phyloP scores from a whole-genome alignment of 169 alveolate species.

The Ichthyophthirius multifiliis region DNA sequence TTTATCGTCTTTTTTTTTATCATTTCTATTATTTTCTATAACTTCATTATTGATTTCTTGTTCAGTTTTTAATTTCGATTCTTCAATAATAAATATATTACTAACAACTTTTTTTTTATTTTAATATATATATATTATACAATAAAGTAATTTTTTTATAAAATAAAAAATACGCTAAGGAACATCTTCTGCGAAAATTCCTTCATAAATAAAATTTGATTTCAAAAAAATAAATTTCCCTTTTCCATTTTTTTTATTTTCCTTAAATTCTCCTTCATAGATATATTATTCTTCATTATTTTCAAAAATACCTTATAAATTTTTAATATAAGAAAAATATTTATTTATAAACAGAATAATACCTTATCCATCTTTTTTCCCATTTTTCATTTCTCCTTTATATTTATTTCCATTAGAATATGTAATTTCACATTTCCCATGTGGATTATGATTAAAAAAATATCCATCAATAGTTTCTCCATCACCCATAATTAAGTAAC shows the following conservation, averaged over 20 bases:
- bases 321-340: no score
- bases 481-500: no score
- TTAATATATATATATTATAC: no score
- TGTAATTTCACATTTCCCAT: neutral
- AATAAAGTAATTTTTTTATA: no score
- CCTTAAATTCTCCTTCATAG: neutral
- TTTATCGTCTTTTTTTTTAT: no score
- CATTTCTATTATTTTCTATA: no score
- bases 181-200: no score
- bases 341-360: neutral
- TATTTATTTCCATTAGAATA: neutral
- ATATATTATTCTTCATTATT: neutral
- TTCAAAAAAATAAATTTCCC: neutral
- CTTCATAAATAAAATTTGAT: neutral
- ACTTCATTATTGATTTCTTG: neutral
- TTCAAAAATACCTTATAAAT: no score
- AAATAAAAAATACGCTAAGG: no score
- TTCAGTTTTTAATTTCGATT: neutral
- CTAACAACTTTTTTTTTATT: neutral
- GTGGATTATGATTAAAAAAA: neutral
- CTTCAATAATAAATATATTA: neutral
- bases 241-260: neutral
- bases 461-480: neutral
- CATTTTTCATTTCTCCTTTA: neutral
- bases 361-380: neutral